Evolutionary conservation across 75 land plant species (phyloP).

Genomic region (Sequoia sempervirens): DNA sequence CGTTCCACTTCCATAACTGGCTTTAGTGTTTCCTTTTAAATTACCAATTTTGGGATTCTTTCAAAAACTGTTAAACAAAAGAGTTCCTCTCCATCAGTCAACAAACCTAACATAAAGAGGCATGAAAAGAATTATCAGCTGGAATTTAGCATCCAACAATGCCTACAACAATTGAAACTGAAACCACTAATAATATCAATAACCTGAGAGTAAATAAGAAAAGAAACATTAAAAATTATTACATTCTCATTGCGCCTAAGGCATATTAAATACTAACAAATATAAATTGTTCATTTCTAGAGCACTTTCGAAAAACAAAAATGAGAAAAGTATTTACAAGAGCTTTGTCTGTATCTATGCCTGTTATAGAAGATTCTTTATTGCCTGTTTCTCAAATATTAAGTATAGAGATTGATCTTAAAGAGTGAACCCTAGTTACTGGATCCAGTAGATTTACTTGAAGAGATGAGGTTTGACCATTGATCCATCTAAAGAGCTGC

Average conservation of each 20-base stretch:
- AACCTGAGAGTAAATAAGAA: not conserved
- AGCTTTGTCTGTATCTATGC: not conserved
- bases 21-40: not conserved
- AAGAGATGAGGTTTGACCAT: not conserved
- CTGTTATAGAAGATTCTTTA: not conserved
- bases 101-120: not conserved
- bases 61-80: not conserved
- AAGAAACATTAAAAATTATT: not conserved
- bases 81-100: not conserved
- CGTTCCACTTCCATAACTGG: constrained; percentile 23
- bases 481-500: not conserved
- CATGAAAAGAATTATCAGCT: not conserved
- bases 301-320: not conserved
- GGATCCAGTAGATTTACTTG: not conserved
- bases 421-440: not conserved
- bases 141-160: not conserved
- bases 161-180: not conserved
- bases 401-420: not conserved
- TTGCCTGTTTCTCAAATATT: not conserved
- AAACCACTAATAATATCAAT: not conserved
- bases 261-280: not conserved
- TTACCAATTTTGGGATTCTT: too few relatives aligned
- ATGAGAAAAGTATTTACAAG: not conserved
- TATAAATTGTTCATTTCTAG: not conserved
- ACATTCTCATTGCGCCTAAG: not conserved